Base-by-base conservation (phyloP, 2,329 filamentous ascomycete species). In the Aspergillus versicolor region DNA sequence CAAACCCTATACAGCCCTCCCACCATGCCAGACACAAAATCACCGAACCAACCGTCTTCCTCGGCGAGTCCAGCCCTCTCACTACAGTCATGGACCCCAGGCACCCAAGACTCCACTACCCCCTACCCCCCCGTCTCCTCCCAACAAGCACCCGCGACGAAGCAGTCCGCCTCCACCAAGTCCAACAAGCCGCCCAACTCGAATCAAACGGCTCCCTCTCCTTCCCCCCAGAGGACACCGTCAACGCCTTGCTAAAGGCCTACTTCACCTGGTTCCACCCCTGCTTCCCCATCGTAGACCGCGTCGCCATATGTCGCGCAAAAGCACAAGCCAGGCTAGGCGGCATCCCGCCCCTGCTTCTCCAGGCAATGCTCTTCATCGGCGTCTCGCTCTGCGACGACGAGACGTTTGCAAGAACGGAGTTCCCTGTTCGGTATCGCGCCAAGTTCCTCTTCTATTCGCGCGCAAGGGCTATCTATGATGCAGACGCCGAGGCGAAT, bases 191-290 rank as follows among this genome's bases (percentile, higher is more conserved):
- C 59, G 71, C 69, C 55, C 67, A 73, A 11, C 67, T 79, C 2
- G 69, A 67, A 34, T 70, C 69, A 3, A 75, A 76, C 34, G 77
- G 73, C 0, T 75, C 72, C 2, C 77, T 84, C 42, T 74, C 75
- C 0, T 77, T 82, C 22, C 81, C 82, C 0, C 72, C 77, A 2
- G 61, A 70, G 13, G 64, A 73, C 2, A 72, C 78, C 17, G 77
- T 77, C 42, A 69, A 79, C 4, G 73, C 73, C 1, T 70, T 82
- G 0, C 63, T 84, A 0, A 70, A 76, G 17, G 81, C 81, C 0
- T 85, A 84, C 67, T 84, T 85, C 54, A 70, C 74, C 21, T 82
- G 81, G 77, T 84, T 84, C 52, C 82, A 85, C 60, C 81, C 82
- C 0, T 81, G 80, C 53, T 85, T 84, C 47, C 81, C 82, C 0